A percentile compares a stretch with the other conserved stretches of the same genome.
Evolutionary conservation across 2,329 filamentous ascomycete genomes (phyloP).

Genomic region (Dendryphion nanum): DNA sequence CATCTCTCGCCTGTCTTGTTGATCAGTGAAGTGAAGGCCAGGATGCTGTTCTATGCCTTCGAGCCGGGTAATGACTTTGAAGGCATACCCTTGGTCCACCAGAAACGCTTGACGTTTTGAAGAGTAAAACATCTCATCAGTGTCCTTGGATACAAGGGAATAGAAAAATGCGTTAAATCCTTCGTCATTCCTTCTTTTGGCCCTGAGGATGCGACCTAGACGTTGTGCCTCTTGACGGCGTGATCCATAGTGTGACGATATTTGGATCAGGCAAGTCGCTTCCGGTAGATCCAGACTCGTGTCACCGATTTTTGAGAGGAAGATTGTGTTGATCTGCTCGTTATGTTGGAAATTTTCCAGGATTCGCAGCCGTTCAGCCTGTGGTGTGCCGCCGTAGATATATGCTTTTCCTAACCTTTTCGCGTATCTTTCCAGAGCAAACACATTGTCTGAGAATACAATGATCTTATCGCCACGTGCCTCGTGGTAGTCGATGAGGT

Average conservation of each 20-base stretch:
- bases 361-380: conserved; percentile 81
- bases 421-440: conserved; percentile 83
- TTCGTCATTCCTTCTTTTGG: conserved; percentile 94
- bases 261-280: conserved; percentile 94
- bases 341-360: conserved; percentile 96
- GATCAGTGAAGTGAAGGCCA: conserved; percentile 74
- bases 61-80: conserved; percentile 97
- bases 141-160: conserved; percentile 94
- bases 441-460: conserved; percentile 97
- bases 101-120: conserved; percentile 95
- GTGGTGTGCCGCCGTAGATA: conserved; percentile 86
- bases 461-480: conserved; percentile 95
- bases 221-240: conserved; percentile 95
- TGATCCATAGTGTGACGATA: conserved; percentile 95
- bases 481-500: conserved; percentile 97
- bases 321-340: conserved; percentile 83
- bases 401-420: conserved; percentile 80
- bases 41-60: conserved; percentile 85
- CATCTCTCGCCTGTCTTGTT: conserved; percentile 78
- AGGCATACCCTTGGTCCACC: conserved; percentile 96
- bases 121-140: conserved; percentile 96
- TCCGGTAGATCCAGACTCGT: conserved; percentile 97
- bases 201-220: conserved; percentile 86
- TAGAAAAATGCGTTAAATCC: conserved; percentile 99
- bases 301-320: conserved; percentile 96